Base-by-base conservation (phyloP, 768 basidiomycete genomes). In the Butyriboletus loyo region DNA sequence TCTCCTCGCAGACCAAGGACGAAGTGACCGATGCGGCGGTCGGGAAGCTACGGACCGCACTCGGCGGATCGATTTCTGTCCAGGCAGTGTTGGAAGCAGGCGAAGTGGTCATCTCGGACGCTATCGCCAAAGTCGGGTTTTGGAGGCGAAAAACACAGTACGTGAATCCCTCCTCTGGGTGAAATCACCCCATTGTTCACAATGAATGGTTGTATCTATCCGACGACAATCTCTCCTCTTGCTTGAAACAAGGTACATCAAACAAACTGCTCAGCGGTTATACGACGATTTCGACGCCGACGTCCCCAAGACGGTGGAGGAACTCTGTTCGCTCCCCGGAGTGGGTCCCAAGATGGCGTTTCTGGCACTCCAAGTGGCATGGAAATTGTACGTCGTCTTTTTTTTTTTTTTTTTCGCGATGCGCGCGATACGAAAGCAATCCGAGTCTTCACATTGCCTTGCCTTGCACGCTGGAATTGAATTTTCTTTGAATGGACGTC, bases 341-440 rank as follows among this genome's bases (percentile, higher is more conserved):
- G 94, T 98, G 0, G 96, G 96, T 0, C 96, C 94, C 0, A 98
- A 99, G 69, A 97, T 98, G 93, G 92, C 92, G 1, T 96, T 91
- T 70, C 68, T 97, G 32, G 75, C 84, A 2, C 75, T 96, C 3
- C 92, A 93, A 58, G 80, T 81, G 25, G 92, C 91, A 1, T 96
- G 91, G 92, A 79, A 87, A 57, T 55, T 91, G 88, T 90, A 61
- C 50, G 85, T 53, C 22, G 14, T 24, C n/a, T n/a, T n/a, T n/a
- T n/a, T n/a, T n/a, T n/a, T n/a, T n/a, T n/a, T n/a, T n/a, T n/a
- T n/a, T 35, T 34, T 22, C 21, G 3, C 11, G 15, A 7, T n/a
- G 28, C 10, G 35, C 15, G 25, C 11, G 7, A 49, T 2, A 22
- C 22, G n/a, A 45, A 32, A 45, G 15, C 9, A 3, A 43, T 21